Conservation (phyloP, 2,329 filamentous ascomycete genomes). For the Stachybotrys chartarum region DNA sequence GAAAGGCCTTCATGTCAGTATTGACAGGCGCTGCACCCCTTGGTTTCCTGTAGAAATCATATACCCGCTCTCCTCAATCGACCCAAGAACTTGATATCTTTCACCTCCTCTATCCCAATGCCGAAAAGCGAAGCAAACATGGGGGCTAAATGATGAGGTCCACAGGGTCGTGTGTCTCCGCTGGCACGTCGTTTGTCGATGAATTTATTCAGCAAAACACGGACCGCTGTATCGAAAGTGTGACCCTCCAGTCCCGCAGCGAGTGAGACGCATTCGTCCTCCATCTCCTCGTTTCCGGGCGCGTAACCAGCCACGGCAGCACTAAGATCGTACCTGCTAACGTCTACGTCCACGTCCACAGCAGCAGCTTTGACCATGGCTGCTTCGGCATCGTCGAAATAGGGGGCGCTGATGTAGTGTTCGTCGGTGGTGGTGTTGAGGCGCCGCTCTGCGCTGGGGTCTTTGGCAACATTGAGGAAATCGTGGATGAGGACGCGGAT, state of each 20-base stretch:
- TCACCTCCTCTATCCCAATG: slow-evolving; percentile 5
- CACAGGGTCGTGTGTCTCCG: slow-evolving; percentile 9
- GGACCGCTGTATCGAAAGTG: slow-evolving; percentile 3
- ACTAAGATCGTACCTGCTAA: background rate
- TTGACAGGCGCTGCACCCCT: too few relatives aligned
- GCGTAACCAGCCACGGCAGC: background rate
- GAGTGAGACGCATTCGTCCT: background rate
- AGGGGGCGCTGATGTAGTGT: slow-evolving; percentile 9
- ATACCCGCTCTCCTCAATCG: slow-evolving; percentile 1
- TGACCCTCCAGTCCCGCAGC: background rate
- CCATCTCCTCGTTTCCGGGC: background rate
- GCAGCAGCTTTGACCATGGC: slow-evolving; percentile 3
- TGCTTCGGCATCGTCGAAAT: slow-evolving; percentile 6
- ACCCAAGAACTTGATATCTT: background rate
- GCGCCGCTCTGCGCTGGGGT: slow-evolving; percentile 3
- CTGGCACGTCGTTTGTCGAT: slow-evolving; percentile 8
- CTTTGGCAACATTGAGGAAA: slow-evolving; percentile 4
- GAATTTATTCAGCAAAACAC: slow-evolving; percentile 3
- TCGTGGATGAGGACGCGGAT: slow-evolving; percentile 6
- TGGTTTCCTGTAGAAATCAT: background rate
- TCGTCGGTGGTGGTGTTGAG: slow-evolving; percentile 7
- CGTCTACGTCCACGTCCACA: slow-evolving; percentile 5
- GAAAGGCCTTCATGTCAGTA: too few relatives aligned
- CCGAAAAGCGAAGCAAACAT: slow-evolving; percentile 8
- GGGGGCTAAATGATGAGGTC: slow-evolving; percentile 9